Conservation (phyloP, 495 filamentous ascomycete species). For the Geoglossum glabrum region DNA sequence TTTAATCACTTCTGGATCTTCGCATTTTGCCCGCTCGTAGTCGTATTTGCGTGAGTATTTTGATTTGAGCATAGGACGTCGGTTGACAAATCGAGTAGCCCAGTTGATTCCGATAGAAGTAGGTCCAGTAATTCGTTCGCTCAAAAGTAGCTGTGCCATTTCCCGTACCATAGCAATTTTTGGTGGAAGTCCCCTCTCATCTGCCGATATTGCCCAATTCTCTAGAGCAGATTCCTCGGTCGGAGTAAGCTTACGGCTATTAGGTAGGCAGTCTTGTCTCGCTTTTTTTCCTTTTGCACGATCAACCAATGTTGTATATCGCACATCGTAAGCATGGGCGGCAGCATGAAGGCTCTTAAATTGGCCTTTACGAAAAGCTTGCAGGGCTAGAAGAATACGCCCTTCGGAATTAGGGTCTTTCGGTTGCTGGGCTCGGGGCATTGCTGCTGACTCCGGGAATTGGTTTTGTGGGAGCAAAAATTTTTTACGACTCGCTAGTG, state of each 20-base stretch:
- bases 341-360: neutral
- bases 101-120: neutral
- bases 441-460: too few relatives aligned
- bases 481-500: too few relatives aligned
- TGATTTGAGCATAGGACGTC: neutral
- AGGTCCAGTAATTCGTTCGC: neutral
- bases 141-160: slow-evolving; percentile 1
- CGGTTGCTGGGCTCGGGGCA: too few relatives aligned
- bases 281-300: neutral
- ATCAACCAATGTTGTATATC: neutral
- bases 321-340: neutral
- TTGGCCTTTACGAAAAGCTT: too few relatives aligned
- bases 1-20: slow-evolving; percentile 5
- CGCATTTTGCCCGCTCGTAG: slow-evolving; percentile 3
- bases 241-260: neutral
- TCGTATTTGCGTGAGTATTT: slow-evolving; percentile 5
- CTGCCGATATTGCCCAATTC: neutral
- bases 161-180: neutral
- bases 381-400: too few relatives aligned
- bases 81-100: neutral
- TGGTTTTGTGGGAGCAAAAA: too few relatives aligned
- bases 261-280: neutral
- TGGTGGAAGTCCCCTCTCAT: slow-evolving; percentile 3
- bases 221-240: slow-evolving; percentile 1
- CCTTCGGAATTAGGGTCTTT: too few relatives aligned